phyloP scores from a whole-genome alignment of 2,329 filamentous ascomycete genomes.

The Pseudocercospora crystallina region DNA sequence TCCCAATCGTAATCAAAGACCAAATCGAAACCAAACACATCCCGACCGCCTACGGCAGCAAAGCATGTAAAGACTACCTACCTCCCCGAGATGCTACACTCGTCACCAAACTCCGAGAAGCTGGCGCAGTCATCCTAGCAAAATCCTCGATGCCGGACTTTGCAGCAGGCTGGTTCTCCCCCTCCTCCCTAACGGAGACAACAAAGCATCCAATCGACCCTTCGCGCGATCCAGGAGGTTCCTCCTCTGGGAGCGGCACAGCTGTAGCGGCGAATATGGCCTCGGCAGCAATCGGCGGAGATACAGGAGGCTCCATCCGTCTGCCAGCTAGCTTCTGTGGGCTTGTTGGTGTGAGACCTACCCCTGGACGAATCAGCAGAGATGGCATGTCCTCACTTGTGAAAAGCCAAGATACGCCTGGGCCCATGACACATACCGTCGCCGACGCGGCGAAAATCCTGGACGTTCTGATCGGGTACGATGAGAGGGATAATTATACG shows the following conservation, averaged over 20 bases:
- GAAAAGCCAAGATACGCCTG: constrained; percentile 27
- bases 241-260: constrained; percentile 30
- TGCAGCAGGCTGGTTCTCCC: constrained; percentile 24
- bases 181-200: constrained; percentile 24
- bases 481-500: constrained; percentile 23
- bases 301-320: constrained; percentile 31
- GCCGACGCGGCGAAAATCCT: constrained; percentile 28
- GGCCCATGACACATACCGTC: constrained; percentile 27
- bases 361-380: constrained; percentile 28
- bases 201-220: constrained; percentile 28
- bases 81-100: constrained; percentile 24
- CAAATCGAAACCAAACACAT: constrained; percentile 28
- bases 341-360: constrained; percentile 29
- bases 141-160: constrained; percentile 28
- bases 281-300: constrained; percentile 29
- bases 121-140: constrained; percentile 27
- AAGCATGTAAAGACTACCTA: constrained; percentile 20
- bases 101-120: constrained; percentile 21
- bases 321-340: constrained; percentile 29
- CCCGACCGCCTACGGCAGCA: constrained; percentile 24
- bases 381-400: constrained; percentile 27
- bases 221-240: constrained; percentile 31
- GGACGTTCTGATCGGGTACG: constrained; percentile 26
- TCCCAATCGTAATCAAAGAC: constrained; percentile 29
- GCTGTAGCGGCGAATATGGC: constrained; percentile 30